Base-by-base conservation (phyloP, 2,329 filamentous ascomycete genomes). In the Xylariaceae sp. region DNA sequence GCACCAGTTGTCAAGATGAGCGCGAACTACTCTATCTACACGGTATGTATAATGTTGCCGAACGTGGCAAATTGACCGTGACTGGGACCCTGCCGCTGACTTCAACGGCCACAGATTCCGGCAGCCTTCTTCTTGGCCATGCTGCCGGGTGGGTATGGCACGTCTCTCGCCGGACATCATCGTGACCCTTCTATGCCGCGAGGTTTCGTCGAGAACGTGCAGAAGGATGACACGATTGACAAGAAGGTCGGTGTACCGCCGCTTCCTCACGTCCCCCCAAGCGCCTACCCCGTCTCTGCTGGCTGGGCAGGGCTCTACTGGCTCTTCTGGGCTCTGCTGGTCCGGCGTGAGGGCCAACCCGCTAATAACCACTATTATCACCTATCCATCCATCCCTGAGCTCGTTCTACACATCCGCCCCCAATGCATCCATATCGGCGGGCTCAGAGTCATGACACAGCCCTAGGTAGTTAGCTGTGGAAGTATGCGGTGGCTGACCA, bases 41-140 rank as follows among this genome's bases (percentile, higher is more conserved):
- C n/a, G n/a, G n/a, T n/a, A n/a, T n/a, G n/a, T n/a, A n/a, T n/a
- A n/a, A n/a, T n/a, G n/a, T n/a, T n/a, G n/a, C n/a, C n/a, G n/a
- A n/a, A n/a, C n/a, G 21, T 7, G 21, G 12, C 21, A 31, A 7
- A 29, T 15, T 3, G 15, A 29, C 26, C n/a, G n/a, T n/a, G n/a
- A n/a, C n/a, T n/a, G n/a, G n/a, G n/a, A n/a, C n/a, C n/a, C n/a
- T n/a, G n/a, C n/a, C n/a, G n/a, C n/a, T n/a, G n/a, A n/a, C n/a
- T n/a, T n/a, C n/a, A n/a, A n/a, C n/a, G n/a, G n/a, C n/a, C n/a
- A 24, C 13, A 50, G 46, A 18, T 46, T 7, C 46, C 45, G 12
- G 5, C 35, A 19, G 46, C 45, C 11, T 43, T 35, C 28, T 32
- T 46, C 17, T 13, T 48, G 11, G 27, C 39, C 23, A 5, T 37